These are phyloP conservation scores for Daldinia sp. DNA, from an alignment of 2,329 filamentous ascomycete genomes.

Conservation along the genomic window DNA sequence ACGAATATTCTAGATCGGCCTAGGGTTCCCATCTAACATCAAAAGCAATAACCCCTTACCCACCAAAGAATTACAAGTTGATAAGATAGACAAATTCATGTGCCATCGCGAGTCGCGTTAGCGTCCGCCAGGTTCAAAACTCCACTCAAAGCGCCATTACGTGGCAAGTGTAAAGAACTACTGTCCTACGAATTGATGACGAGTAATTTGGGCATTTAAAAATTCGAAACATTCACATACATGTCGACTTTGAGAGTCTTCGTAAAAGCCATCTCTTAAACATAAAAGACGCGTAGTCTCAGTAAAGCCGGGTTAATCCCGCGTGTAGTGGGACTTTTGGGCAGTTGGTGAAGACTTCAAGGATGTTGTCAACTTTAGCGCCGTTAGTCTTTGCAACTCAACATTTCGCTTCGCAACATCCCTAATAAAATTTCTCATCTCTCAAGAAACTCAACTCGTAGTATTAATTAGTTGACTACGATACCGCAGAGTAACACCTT, in stretches of 20 bases:
- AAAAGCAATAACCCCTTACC: background rate
- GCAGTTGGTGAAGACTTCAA: background rate
- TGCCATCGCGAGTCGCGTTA: background rate
- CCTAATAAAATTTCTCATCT: background rate
- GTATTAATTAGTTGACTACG: background rate
- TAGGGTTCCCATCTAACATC: background rate
- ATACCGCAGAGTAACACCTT: background rate
- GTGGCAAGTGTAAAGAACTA: background rate
- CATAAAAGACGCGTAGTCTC: background rate
- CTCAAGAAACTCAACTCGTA: background rate
- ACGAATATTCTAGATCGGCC: background rate
- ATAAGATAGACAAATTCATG: background rate
- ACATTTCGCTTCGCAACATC: background rate
- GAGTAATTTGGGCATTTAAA: background rate
- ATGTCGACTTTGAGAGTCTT: background rate
- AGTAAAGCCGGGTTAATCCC: background rate
- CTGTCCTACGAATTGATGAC: background rate
- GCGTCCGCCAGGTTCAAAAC: background rate
- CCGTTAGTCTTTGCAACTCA: background rate
- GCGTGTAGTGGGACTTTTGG: background rate
- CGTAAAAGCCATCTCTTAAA: background rate
- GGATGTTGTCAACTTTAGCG: background rate
- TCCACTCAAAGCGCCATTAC: slow-evolving; percentile 1
- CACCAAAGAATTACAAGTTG: background rate
- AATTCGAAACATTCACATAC: background rate